Evolutionary conservation across 495 filamentous ascomycete genomes (phyloP).

Genomic region (Annulohypoxylon bovei): DNA sequence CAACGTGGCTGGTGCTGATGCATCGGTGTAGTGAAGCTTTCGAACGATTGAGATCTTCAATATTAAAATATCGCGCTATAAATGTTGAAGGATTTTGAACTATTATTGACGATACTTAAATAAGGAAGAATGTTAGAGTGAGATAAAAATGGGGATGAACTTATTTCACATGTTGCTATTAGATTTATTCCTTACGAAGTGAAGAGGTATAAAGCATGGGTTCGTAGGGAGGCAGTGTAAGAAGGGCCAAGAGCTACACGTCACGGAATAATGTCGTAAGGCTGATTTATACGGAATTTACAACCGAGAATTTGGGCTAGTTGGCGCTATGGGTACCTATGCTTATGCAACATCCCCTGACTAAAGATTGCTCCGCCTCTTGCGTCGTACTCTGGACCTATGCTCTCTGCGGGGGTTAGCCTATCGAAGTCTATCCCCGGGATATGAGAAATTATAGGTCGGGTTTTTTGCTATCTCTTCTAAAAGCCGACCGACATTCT

Average conservation of each 20-base stretch:
- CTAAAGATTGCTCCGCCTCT: slow-evolving; percentile 18
- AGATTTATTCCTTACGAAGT: neutral
- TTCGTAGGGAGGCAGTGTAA: neutral
- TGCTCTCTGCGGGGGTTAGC: slow-evolving; percentile 1
- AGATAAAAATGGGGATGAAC: neutral
- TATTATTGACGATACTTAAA: neutral
- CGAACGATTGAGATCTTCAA: neutral
- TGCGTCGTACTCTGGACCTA: slow-evolving; percentile 31
- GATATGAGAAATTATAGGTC: neutral
- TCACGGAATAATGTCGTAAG: neutral
- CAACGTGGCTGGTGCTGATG: neutral
- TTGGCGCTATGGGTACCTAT: neutral
- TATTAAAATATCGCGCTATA: neutral
- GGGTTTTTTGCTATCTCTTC: neutral
- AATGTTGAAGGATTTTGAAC: neutral
- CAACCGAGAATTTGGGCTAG: neutral
- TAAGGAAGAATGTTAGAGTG: neutral
- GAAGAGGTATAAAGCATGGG: neutral
- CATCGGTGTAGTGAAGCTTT: neutral
- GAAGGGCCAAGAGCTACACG: neutral
- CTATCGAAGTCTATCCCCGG: neutral
- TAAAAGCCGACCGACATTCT: neutral
- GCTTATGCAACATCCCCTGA: slow-evolving; percentile 3
- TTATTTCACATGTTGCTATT: neutral
- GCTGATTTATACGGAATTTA: slow-evolving; percentile 5